A percentile compares a stretch with the other conserved stretches of the same genome.
Evolutionary conservation across 495 filamentous ascomycete species (phyloP).

Genomic region (Lepidopterella palustris): DNA sequence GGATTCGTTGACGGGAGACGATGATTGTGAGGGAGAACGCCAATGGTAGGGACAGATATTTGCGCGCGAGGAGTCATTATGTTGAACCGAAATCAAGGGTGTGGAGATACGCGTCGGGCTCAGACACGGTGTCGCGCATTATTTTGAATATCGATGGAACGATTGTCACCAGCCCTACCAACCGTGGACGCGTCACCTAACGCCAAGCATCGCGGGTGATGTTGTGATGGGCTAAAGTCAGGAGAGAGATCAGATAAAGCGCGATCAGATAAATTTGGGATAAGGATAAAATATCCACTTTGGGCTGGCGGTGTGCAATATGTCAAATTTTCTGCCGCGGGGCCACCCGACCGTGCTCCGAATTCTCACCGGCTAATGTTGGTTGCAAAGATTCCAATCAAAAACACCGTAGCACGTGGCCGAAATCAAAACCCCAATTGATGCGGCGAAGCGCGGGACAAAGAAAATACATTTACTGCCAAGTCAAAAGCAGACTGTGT

Average conservation of each 20-base stretch:
- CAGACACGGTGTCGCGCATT: not conserved
- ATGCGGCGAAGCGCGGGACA: too few relatives aligned
- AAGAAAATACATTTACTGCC: too few relatives aligned
- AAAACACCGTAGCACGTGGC: too few relatives aligned
- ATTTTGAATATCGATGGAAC: slow-evolving; percentile 2
- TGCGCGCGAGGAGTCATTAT: slow-evolving; percentile 41
- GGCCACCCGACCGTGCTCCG: too few relatives aligned
- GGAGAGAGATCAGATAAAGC: too few relatives aligned
- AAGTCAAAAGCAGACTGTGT: not conserved
- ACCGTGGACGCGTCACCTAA: not conserved
- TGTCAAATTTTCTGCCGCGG: too few relatives aligned
- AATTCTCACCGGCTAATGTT: too few relatives aligned
- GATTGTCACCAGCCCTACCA: not conserved
- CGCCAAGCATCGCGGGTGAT: not conserved
- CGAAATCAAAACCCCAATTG: too few relatives aligned
- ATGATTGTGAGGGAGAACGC: slow-evolving; percentile 43
- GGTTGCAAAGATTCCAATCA: too few relatives aligned
- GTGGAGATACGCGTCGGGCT: not conserved
- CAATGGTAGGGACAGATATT: slow-evolving; percentile 44
- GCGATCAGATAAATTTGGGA: too few relatives aligned
- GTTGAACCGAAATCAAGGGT: not conserved
- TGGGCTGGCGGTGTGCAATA: too few relatives aligned
- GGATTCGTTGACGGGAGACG: slow-evolving; percentile 58
- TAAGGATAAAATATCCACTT: too few relatives aligned
- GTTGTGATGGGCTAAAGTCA: not conserved